phyloP scores from a whole-genome alignment of 495 filamentous ascomycete species.

The Cladorrhinum samala region DNA sequence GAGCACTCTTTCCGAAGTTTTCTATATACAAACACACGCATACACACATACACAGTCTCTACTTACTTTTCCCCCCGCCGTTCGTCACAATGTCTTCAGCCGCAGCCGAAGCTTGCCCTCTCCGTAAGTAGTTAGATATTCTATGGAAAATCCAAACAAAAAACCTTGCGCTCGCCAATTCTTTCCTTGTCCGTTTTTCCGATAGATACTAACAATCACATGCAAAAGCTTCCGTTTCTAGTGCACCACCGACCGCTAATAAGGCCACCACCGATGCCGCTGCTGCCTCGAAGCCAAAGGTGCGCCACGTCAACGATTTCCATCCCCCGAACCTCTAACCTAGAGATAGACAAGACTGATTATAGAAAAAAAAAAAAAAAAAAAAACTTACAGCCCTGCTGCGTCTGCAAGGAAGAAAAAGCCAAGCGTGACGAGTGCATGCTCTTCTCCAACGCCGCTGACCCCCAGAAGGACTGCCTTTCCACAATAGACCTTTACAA shows the following conservation, averaged over 20 bases:
- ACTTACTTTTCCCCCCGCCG: too few species aligned
- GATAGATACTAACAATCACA: not conserved
- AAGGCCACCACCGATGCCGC: conserved; percentile 19
- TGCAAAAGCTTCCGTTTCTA: conserved; percentile 26
- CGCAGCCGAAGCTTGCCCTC: not conserved
- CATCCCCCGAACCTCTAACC: not conserved
- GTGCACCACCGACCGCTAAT: conserved; percentile 16
- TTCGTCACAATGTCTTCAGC: not conserved
- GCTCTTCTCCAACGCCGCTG: conserved; percentile 79
- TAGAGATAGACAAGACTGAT: not conserved
- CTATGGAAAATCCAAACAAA: too few species aligned
- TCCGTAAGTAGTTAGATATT: not conserved
- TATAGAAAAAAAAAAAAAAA: not conserved
- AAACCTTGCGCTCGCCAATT: too few species aligned
- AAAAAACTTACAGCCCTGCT: conserved; percentile 66
- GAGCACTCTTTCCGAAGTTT: not conserved
- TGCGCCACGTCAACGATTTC: conserved; percentile 8
- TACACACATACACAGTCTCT: too few species aligned
- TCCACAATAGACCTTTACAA: conserved; percentile 77
- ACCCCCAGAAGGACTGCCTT: conserved; percentile 74
- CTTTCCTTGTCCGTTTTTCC: too few species aligned
- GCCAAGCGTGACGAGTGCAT: conserved; percentile 92
- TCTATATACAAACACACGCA: not conserved
- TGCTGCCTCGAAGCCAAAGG: conserved; percentile 42
- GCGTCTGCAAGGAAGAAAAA: conserved; percentile 96